phyloP scores from a whole-genome alignment of 139 green algal genomes.

The Tetradesmus obliquus region DNA sequence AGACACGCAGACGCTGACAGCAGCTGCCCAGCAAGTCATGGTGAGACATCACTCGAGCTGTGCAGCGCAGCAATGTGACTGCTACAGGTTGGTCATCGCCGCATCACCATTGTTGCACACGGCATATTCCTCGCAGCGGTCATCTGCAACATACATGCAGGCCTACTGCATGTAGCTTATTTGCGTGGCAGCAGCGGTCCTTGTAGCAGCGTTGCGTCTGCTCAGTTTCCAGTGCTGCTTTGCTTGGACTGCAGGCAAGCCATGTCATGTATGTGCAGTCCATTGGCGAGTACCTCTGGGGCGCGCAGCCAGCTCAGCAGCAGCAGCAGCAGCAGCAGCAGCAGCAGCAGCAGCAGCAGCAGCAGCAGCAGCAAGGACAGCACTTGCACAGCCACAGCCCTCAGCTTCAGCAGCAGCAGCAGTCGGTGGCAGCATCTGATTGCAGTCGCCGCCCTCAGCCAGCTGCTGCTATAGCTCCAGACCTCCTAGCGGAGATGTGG shows the following conservation, averaged over 20 bases:
- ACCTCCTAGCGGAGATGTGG: background rate
- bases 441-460: background rate
- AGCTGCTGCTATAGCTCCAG: background rate
- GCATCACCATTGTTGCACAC: too few species aligned
- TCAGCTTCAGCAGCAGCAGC: conserved; percentile 25
- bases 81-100: too few species aligned
- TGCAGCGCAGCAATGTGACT: background rate
- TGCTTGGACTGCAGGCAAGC: background rate
- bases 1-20: background rate
- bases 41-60: background rate
- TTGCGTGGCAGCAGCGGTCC: background rate
- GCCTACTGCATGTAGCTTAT: too few species aligned
- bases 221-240: background rate
- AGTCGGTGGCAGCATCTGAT: background rate
- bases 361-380: conserved; percentile 4
- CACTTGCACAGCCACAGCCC: conserved; percentile 20
- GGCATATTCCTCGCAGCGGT: too few species aligned
- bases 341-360: background rate
- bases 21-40: conserved; percentile 29
- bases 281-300: conserved; percentile 18
- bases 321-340: conserved; percentile 13
- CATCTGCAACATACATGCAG: too few species aligned
- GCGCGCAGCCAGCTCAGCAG: background rate
- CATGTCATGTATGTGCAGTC: conserved; percentile 26
- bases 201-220: background rate